Evolutionary conservation across 176 grass and related monocot genomes (phyloP).

Genomic region (Carex scoparia): DNA sequence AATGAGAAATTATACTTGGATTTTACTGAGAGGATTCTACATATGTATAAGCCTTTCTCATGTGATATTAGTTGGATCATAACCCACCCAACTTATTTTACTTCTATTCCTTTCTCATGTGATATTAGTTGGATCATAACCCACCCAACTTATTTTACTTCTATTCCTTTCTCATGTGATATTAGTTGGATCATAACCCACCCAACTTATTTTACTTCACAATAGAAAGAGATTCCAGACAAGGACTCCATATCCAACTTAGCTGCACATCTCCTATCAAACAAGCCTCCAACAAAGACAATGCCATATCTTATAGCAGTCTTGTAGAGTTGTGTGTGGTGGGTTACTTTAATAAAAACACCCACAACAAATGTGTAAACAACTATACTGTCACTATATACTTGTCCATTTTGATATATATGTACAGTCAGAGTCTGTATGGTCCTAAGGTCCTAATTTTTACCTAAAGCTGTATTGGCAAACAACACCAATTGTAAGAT

Average conservation of each 20-base stretch:
- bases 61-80: neutral
- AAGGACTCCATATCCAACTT: constrained; percentile 36
- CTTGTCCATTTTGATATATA: neutral
- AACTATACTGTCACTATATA: neutral
- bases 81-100: neutral
- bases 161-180: neutral
- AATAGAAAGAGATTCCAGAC: constrained; percentile 47
- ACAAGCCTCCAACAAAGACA: constrained; percentile 39
- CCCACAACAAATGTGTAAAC: neutral
- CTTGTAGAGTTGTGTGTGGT: neutral
- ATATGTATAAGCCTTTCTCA: neutral
- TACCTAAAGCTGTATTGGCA: neutral
- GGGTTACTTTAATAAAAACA: neutral
- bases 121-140: neutral
- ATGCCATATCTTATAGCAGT: constrained; percentile 31
- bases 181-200: neutral
- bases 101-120: neutral
- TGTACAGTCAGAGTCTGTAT: neutral
- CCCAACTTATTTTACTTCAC: constrained; percentile 3
- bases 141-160: neutral
- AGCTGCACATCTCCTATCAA: constrained; percentile 17
- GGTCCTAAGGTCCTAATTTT: constrained; percentile 1
- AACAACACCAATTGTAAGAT: neutral
- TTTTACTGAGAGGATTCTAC: neutral
- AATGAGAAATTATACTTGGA: neutral